A percentile compares a stretch with the other conserved stretches of the same genome.
Evolutionary conservation across 2,329 filamentous ascomycete genomes (phyloP).

Genomic region (Karstenula rhodostoma): DNA sequence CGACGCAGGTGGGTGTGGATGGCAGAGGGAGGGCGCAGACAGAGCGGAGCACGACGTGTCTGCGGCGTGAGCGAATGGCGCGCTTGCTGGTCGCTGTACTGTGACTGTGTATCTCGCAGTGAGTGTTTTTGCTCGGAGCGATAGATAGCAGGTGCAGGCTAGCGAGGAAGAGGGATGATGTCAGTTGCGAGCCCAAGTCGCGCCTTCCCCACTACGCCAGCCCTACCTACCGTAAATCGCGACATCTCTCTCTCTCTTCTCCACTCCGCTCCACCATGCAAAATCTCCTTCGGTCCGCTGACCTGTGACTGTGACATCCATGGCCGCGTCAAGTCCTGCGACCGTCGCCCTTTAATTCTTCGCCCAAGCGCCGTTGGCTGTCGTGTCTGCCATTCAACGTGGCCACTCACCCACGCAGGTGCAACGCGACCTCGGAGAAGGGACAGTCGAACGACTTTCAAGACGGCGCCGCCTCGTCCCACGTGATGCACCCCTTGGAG

Average conservation of each 20-base stretch:
- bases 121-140: conserved; percentile 4
- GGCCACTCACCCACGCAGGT: not conserved
- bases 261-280: conserved; percentile 1
- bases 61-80: not conserved
- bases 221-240: conserved; percentile 11
- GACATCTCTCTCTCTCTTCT: not conserved
- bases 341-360: not conserved
- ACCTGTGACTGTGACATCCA: not conserved
- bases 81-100: not conserved
- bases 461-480: not conserved
- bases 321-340: not conserved
- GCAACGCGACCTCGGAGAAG: not conserved
- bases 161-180: conserved; percentile 14
- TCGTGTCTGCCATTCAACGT: not conserved
- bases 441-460: not conserved
- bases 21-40: not conserved
- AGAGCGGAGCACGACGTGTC: not conserved
- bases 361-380: not conserved
- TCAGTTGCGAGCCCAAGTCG: conserved; percentile 11
- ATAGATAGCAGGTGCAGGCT: not conserved
- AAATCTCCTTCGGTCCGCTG: not conserved
- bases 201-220: conserved; percentile 6
- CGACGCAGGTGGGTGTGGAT: not conserved
- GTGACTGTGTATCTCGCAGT: not conserved
- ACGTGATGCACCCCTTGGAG: not conserved